These are phyloP conservation scores for Chaetomidium leptoderma DNA, from an alignment of 495 filamentous ascomycete genomes.

Conservation along the genomic window DNA sequence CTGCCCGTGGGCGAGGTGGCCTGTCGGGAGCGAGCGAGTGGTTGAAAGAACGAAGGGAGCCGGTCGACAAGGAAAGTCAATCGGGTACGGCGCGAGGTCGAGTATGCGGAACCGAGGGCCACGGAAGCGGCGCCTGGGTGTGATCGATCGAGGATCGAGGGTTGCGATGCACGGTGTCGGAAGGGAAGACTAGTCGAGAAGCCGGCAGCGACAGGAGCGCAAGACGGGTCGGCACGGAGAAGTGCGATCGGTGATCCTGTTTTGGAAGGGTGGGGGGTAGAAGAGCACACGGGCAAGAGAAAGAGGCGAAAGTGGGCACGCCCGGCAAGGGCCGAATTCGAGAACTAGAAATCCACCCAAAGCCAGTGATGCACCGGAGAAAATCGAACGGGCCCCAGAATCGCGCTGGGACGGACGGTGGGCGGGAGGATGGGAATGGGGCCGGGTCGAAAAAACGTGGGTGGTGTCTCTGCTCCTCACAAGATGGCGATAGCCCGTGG, in stretches of 20 bases:
- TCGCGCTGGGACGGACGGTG: neutral
- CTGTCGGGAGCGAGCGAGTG: too few relatives aligned
- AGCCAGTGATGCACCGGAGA: neutral
- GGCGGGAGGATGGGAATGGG: neutral
- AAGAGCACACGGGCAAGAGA: neutral
- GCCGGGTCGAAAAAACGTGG: constrained; percentile 11
- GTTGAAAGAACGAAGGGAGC: neutral
- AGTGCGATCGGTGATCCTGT: constrained; percentile 14
- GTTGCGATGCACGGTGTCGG: constrained; percentile 7
- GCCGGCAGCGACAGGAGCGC: constrained; percentile 18
- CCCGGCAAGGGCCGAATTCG: constrained; percentile 13
- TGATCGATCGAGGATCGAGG: neutral
- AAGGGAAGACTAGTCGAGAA: neutral
- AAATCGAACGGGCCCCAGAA: neutral
- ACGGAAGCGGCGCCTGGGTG: neutral
- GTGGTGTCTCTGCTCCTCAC: too few relatives aligned
- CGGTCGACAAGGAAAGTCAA: neutral
- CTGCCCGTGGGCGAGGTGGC: neutral
- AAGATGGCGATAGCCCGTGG: constrained; percentile 13
- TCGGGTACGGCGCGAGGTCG: neutral
- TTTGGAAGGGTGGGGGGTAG: constrained; percentile 24
- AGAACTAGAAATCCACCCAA: neutral
- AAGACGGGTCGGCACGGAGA: constrained; percentile 17
- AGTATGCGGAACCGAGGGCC: neutral
- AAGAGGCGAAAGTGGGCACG: constrained; percentile 3